These are phyloP conservation scores for Kodamaea fungicola DNA, from an alignment of 1,139 yeast species.

Conservation along the genomic window DNA sequence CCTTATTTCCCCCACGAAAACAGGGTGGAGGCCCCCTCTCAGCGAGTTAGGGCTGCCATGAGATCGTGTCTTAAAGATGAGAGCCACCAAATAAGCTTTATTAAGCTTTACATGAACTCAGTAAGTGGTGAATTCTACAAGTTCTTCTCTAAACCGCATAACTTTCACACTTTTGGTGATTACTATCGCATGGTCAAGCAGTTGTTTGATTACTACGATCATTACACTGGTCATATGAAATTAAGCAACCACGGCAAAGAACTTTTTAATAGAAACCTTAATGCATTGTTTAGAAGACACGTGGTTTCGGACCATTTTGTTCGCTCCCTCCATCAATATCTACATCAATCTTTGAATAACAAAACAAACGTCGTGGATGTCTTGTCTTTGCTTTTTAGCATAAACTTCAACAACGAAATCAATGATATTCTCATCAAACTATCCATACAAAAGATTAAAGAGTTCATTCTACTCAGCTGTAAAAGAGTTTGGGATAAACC, in stretches of 20 bases:
- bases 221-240: constrained; percentile 19
- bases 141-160: constrained; percentile 7
- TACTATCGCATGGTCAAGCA: constrained; percentile 11
- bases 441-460: constrained; percentile 38
- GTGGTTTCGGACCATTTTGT: constrained; percentile 1
- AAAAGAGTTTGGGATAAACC: constrained; percentile 40
- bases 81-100: constrained; percentile 30
- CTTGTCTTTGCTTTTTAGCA: constrained; percentile 18
- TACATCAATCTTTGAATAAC: constrained; percentile 6
- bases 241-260: constrained; percentile 17
- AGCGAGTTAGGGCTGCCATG: constrained; percentile 36
- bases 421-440: constrained; percentile 39
- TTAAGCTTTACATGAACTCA: constrained; percentile 35
- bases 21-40: constrained; percentile 23
- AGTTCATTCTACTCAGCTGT: constrained; percentile 34
- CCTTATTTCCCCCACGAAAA: constrained; percentile 25
- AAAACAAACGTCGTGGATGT: constrained; percentile 10
- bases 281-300: constrained; percentile 21
- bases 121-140: constrained; percentile 14
- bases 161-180: constrained; percentile 9
- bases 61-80: constrained; percentile 37
- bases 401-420: constrained; percentile 32
- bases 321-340: constrained; percentile 1
- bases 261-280: constrained; percentile 25
- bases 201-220: constrained; percentile 16